phyloP scores from a whole-genome alignment of 768 basidiomycete species.

The Megacollybia marginata region DNA sequence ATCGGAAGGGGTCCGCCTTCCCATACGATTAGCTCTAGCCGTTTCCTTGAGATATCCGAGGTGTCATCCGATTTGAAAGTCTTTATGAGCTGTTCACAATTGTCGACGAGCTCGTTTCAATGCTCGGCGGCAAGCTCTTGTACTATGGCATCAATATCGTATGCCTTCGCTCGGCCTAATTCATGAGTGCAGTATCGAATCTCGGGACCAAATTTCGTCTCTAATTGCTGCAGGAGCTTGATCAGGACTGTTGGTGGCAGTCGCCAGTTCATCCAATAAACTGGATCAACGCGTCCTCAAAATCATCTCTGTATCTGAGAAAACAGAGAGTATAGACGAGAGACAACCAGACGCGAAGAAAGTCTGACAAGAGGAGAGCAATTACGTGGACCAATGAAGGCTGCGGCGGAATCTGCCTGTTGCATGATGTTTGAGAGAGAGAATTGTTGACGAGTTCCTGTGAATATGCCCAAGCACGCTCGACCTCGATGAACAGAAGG shows the following conservation, averaged over 20 bases:
- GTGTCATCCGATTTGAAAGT: slow-evolving; percentile 39
- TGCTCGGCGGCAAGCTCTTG: slow-evolving; percentile 52
- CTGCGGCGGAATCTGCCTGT: slow-evolving; percentile 76
- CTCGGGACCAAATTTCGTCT: slow-evolving; percentile 83
- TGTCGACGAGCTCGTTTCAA: slow-evolving; percentile 54
- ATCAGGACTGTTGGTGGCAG: slow-evolving; percentile 67
- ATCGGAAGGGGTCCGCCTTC: slow-evolving; percentile 80
- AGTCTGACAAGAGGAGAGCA: slow-evolving; percentile 65
- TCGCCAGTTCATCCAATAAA: slow-evolving; percentile 66
- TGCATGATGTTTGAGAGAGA: slow-evolving; percentile 62
- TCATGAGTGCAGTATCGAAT: slow-evolving; percentile 91
- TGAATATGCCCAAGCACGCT: slow-evolving; percentile 87
- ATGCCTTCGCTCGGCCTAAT: slow-evolving; percentile 68
- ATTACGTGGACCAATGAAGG: slow-evolving; percentile 68
- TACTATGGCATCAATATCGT: slow-evolving; percentile 75
- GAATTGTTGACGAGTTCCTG: slow-evolving; percentile 63
- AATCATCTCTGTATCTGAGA: slow-evolving; percentile 67
- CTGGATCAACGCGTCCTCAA: slow-evolving; percentile 67
- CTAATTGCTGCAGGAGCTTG: slow-evolving; percentile 83
- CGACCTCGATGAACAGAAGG: slow-evolving; percentile 85
- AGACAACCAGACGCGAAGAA: slow-evolving; percentile 48
- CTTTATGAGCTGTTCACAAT: slow-evolving; percentile 47
- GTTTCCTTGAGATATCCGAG: slow-evolving; percentile 32
- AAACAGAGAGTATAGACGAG: slow-evolving; percentile 76
- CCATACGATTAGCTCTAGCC: slow-evolving; percentile 63